Evolutionary conservation across 1,284 basidiomycete species (phyloP).

Genomic region (Pholiota adiposa): DNA sequence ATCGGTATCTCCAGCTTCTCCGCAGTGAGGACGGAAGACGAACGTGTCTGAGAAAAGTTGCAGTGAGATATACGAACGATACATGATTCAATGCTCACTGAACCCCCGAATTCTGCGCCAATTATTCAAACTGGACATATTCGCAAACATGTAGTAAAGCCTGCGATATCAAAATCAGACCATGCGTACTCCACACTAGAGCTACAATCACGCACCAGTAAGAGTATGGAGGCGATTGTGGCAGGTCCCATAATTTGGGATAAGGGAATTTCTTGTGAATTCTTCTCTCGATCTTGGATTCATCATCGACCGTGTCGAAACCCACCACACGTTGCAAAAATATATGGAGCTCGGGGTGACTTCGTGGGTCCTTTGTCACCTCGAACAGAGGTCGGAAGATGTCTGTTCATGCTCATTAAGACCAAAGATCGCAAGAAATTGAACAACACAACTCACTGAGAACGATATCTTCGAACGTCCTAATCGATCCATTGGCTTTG

Average conservation of each 20-base stretch:
- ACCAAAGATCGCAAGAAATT: background rate
- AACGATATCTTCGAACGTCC: conserved; percentile 93
- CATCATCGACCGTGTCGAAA: conserved; percentile 98
- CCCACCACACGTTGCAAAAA: conserved; percentile 96
- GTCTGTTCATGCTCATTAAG: conserved; percentile 52
- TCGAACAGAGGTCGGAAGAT: conserved; percentile 95
- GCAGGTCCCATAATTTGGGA: conserved; percentile 88
- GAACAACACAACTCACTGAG: conserved; percentile 68
- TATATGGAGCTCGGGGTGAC: conserved; percentile 93
- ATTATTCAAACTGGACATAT: conserved; percentile 93
- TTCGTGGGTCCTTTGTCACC: conserved; percentile 89
- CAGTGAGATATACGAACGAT: background rate
- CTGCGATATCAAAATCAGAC: conserved; percentile 39
- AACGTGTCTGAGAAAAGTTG: conserved; percentile 76
- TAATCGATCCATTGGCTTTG: conserved; percentile 85
- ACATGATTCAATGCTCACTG: conserved; percentile 58
- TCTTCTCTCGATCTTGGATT: conserved; percentile 92
- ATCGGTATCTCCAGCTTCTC: conserved; percentile 98
- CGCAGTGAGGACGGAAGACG: conserved; percentile 95
- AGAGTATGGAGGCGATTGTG: conserved; percentile 91
- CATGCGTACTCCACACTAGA: background rate
- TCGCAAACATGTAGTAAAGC: conserved; percentile 98
- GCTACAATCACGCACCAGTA: conserved; percentile 71
- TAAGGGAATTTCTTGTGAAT: conserved; percentile 97
- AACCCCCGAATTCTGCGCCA: conserved; percentile 91